Conservation (phyloP, 2,329 filamentous ascomycete genomes). For the Aspergillus cejpii region DNA sequence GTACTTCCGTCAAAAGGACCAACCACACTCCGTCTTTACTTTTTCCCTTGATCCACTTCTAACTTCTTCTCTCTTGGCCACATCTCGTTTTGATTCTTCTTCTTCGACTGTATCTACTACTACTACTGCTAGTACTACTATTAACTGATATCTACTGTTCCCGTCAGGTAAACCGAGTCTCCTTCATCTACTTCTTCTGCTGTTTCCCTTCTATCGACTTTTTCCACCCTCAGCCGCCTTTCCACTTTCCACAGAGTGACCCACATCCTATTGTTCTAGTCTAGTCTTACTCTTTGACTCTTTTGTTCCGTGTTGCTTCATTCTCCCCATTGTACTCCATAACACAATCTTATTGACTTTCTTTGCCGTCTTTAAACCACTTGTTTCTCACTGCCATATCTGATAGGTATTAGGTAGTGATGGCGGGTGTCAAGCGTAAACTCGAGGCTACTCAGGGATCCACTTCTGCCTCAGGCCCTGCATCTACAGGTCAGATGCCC, state of each 20-base stretch:
- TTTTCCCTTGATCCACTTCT: conserved; percentile 6
- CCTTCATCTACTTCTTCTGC: too few relatives aligned
- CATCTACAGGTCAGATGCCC: conserved; percentile 16
- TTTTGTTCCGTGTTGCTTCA: neutral
- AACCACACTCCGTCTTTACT: conserved; percentile 1
- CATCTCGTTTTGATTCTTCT: neutral
- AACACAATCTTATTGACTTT: neutral
- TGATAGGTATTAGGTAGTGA: conserved; percentile 22
- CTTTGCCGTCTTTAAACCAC: neutral
- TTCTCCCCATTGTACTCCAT: too few relatives aligned
- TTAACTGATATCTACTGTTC: too few relatives aligned
- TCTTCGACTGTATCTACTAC: neutral
- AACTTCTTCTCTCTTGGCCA: neutral
- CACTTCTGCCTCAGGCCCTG: conserved; percentile 12
- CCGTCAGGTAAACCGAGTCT: too few relatives aligned
- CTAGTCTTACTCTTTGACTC: neutral
- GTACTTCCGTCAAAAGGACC: neutral
- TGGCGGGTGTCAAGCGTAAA: conserved; percentile 36
- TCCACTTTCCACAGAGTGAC: too few relatives aligned
- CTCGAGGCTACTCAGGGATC: conserved; percentile 22
- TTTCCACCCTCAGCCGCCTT: too few relatives aligned
- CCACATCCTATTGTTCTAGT: too few relatives aligned
- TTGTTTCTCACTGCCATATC: neutral
- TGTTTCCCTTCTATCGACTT: too few relatives aligned
- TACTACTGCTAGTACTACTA: too few relatives aligned